These are phyloP conservation scores for Hapsidospora chrysogenum DNA, from an alignment of 495 filamentous ascomycete genomes.

Conservation along the genomic window DNA sequence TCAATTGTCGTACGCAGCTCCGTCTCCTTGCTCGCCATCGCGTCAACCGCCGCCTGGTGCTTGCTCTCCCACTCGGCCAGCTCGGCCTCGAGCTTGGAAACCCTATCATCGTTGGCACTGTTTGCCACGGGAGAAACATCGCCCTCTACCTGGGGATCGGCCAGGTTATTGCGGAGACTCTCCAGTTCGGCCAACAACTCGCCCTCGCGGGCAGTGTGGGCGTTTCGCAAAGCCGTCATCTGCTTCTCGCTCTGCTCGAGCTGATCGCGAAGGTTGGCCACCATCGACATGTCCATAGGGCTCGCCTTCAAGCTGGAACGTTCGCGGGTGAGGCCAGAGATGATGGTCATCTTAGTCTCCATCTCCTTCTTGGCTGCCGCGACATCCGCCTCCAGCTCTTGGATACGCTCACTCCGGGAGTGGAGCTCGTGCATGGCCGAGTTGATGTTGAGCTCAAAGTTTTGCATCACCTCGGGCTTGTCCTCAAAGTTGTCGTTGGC, in stretches of 20 bases:
- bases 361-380: conserved; percentile 78
- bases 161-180: conserved; percentile 41
- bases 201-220: conserved; percentile 53
- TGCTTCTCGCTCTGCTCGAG: conserved; percentile 70
- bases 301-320: conserved; percentile 74
- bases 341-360: conserved; percentile 88
- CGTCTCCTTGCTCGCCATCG: conserved; percentile 56
- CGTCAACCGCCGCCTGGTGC: conserved; percentile 52
- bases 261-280: conserved; percentile 76
- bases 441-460: conserved; percentile 83
- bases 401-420: conserved; percentile 69
- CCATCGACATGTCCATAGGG: conserved; percentile 82
- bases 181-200: conserved; percentile 55
- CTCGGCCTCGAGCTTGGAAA: conserved; percentile 58
- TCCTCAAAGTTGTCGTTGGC: conserved; percentile 71
- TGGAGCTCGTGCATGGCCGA: conserved; percentile 87
- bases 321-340: conserved; percentile 83
- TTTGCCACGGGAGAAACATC: conserved; percentile 14
- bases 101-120: conserved; percentile 19
- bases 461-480: conserved; percentile 71
- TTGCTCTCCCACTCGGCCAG: conserved; percentile 57
- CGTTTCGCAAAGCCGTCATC: conserved; percentile 56
- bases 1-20: conserved; percentile 53
- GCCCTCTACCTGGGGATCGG: conserved; percentile 4
- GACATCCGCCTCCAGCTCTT: conserved; percentile 76